Percentiles rank a stretch among this genome's conserved stretches.
Evolutionary conservation across 345 rosid genomes (phyloP).

Genomic region (Salix udensis): DNA sequence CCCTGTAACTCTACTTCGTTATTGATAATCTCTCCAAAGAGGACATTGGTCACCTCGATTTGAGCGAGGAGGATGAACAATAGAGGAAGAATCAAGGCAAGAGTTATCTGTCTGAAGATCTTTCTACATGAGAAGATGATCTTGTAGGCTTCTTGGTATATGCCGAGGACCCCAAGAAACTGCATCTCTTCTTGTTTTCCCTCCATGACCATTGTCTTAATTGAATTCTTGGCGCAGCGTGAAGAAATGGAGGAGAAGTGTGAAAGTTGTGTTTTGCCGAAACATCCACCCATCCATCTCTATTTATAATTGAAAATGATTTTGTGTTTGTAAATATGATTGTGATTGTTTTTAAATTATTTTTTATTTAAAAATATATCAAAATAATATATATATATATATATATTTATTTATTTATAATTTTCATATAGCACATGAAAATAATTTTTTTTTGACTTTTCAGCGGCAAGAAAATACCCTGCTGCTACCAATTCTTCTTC

Average conservation of each 20-base stretch:
- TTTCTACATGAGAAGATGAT: slow-evolving; percentile 38
- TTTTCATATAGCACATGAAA: too few species aligned
- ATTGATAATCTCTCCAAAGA: slow-evolving; percentile 20
- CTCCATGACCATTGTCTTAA: slow-evolving; percentile 32
- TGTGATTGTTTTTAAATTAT: too few species aligned
- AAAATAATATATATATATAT: too few species aligned
- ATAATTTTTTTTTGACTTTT: too few species aligned
- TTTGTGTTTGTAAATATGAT: too few species aligned
- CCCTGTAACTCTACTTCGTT: slow-evolving; percentile 20
- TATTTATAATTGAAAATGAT: too few species aligned
- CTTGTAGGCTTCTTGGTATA: slow-evolving; percentile 44
- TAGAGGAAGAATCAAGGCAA: slow-evolving; percentile 51
- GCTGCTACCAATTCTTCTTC: too few species aligned
- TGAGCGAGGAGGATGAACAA: slow-evolving; percentile 50
- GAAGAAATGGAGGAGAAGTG: background rate
- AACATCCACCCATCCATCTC: too few species aligned
- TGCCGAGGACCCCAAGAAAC: slow-evolving; percentile 43
- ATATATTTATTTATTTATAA: too few species aligned
- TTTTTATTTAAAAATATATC: too few species aligned
- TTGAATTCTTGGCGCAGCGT: background rate
- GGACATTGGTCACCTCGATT: slow-evolving; percentile 29
- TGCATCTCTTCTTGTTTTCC: slow-evolving; percentile 60
- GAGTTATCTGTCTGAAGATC: slow-evolving; percentile 46
- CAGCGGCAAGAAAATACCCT: too few species aligned
- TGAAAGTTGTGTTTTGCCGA: too few species aligned